Evolutionary conservation across 1,284 basidiomycete genomes (phyloP).

Genomic region (Microstroma glucosiphilum): DNA sequence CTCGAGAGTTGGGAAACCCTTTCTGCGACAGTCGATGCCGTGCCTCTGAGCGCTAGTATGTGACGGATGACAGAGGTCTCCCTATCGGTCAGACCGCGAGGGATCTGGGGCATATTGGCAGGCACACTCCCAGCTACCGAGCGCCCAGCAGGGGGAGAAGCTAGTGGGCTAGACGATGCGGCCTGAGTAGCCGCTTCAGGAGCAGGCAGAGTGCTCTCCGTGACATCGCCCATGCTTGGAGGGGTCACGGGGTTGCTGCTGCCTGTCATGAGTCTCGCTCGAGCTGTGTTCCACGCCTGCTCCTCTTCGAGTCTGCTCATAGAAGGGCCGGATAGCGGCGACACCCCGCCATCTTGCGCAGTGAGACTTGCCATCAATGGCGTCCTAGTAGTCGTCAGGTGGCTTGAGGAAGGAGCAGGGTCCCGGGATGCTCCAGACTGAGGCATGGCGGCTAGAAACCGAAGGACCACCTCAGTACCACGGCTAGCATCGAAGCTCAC

Average conservation of each 20-base stretch:
- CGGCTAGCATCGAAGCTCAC: neutral
- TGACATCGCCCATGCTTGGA: neutral
- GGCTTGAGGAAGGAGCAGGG: neutral
- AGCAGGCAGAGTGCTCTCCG: neutral
- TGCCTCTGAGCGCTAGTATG: neutral
- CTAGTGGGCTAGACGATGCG: neutral
- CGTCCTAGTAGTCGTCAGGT: too few relatives aligned
- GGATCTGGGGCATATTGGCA: neutral
- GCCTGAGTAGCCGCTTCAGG: neutral
- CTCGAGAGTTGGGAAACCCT: neutral
- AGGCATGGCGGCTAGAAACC: neutral
- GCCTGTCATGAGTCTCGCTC: neutral
- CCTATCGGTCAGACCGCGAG: neutral
- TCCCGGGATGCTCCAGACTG: neutral
- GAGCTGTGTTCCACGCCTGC: neutral
- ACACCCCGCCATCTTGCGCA: too few relatives aligned
- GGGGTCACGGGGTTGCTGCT: neutral
- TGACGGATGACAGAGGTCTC: neutral
- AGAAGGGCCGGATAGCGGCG: neutral
- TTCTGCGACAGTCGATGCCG: neutral
- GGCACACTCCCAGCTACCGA: neutral
- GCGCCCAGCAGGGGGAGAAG: neutral
- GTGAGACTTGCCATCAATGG: too few relatives aligned
- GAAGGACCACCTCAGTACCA: neutral
- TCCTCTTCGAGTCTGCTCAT: neutral